Evolutionary conservation across 495 filamentous ascomycete genomes (phyloP), one percentile per base, ranked within the genome.

Genomic region (Aspergillus saccharolyticus): DNA sequence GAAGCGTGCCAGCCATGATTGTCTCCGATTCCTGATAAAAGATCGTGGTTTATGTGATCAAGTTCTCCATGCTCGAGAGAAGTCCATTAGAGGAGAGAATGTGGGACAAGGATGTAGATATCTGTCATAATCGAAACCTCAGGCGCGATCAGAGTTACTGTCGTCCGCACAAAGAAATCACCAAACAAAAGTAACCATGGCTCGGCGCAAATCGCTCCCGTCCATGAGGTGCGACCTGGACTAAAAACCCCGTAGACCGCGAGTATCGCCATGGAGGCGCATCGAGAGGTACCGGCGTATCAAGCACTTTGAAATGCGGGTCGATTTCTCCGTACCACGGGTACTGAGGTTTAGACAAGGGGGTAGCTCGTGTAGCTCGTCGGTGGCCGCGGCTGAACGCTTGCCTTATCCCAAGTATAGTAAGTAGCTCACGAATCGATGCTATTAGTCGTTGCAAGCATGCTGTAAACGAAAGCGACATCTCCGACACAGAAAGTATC

Each of bases 1-100:
- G 59, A 1, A 62, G 54, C 54, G 66, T 63, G 19, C 58, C 61
- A 16, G 54, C 58, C 66, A 69, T 69, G 14, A 6, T 39, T 39
- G 33, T 15, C 14, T 39, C 14, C 7, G 10, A 39, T 28, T 5
- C 14, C 14, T 15, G 33, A 12, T 39, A 39, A 6, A 10, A 39
- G 14, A 39, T 39, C 33, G 14, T 39, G 33, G 2, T 39, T 12
- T 39, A 6, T 39, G 33, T 2, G 7, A 39, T 39, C 7, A 39
- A 39, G 33, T n/a, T n/a, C n/a, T n/a, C n/a, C n/a, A n/a, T n/a
- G n/a, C n/a, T n/a, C n/a, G n/a, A n/a, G 33, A 39, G 33, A 39
- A 6, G 10, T 8, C 33, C 33, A 15, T 8, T 12, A 39, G 33
- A 12, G 12, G n/a, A n/a, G n/a, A n/a, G n/a, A n/a, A n/a, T n/a